Percentiles rank a stretch among this genome's conserved stretches.
phyloP scores from a whole-genome alignment of 225 moss, liverwort and hornwort species.

The Pleurozium schreberi region DNA sequence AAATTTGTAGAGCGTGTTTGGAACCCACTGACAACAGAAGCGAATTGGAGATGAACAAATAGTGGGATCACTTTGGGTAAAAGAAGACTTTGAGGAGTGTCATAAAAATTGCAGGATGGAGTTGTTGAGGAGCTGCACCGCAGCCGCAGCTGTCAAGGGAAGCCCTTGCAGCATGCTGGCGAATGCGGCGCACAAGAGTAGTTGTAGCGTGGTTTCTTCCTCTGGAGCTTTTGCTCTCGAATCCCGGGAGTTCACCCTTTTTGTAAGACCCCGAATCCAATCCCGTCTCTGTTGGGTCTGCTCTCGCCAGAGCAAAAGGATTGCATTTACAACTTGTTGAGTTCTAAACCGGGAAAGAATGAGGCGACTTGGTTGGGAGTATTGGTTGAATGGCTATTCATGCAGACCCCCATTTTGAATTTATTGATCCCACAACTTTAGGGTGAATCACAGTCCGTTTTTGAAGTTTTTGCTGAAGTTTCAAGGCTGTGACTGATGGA shows the following conservation, averaged over 20 bases:
- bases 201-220: not conserved
- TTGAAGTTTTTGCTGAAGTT: not conserved
- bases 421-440: not conserved
- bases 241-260: not conserved
- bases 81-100: not conserved
- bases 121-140: conserved; percentile 3
- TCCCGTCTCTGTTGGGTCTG: not conserved
- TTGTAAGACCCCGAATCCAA: not conserved
- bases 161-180: conserved; percentile 12
- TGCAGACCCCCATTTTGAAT: not conserved
- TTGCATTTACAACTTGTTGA: not conserved
- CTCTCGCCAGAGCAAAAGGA: not conserved
- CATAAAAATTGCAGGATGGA: not conserved
- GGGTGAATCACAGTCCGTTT: not conserved
- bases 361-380: not conserved
- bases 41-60: not conserved
- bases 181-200: conserved; percentile 8
- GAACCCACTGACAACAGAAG: not conserved
- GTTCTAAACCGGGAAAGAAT: not conserved
- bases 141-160: not conserved
- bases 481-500: not conserved
- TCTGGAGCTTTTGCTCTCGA: conserved; percentile 1
- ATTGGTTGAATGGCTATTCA: not conserved
- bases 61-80: not conserved
- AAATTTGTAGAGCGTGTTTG: not conserved